A percentile compares a stretch with the other conserved stretches of the same genome.
These are phyloP conservation scores for Aspergillus carlsbadensis DNA, from an alignment of 495 filamentous ascomycete genomes.

Conservation along the genomic window DNA sequence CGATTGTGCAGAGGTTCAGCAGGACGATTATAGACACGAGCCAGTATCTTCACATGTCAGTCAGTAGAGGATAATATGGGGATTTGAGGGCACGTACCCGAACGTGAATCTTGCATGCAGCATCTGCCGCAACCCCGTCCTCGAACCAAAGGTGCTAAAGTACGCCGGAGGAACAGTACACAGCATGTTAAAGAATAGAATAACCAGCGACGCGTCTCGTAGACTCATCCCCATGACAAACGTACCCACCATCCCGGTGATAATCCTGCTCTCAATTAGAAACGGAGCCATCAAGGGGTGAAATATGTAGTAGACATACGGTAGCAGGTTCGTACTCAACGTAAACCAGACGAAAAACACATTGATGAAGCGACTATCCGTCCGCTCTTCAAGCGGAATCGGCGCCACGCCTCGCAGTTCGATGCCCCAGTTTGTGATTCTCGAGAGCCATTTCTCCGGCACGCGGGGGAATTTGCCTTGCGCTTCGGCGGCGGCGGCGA, in stretches of 20 bases:
- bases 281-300: constrained; percentile 10
- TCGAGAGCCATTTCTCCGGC: constrained; percentile 11
- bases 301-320: constrained; percentile 7
- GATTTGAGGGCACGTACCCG: constrained; percentile 36
- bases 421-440: constrained; percentile 13
- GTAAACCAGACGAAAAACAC: constrained; percentile 27
- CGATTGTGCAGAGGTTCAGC: constrained; percentile 15
- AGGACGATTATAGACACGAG: constrained; percentile 26
- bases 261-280: constrained; percentile 39
- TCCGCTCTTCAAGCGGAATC: constrained; percentile 47
- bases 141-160: constrained; percentile 48
- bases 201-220: constrained; percentile 47
- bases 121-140: constrained; percentile 56
- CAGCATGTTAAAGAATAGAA: constrained; percentile 55
- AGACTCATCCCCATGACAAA: constrained; percentile 46
- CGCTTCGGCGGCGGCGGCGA: background rate
- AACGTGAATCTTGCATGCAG: constrained; percentile 54
- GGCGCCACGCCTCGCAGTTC: constrained; percentile 38
- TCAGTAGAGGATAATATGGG: too few relatives aligned
- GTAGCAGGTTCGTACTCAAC: constrained; percentile 16
- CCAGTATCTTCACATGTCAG: constrained; percentile 20
- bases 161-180: constrained; percentile 50
- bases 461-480: background rate
- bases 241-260: constrained; percentile 55
- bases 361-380: constrained; percentile 44